Conservation (phyloP, 768 basidiomycete species). For the Agaricus bisporus region DNA sequence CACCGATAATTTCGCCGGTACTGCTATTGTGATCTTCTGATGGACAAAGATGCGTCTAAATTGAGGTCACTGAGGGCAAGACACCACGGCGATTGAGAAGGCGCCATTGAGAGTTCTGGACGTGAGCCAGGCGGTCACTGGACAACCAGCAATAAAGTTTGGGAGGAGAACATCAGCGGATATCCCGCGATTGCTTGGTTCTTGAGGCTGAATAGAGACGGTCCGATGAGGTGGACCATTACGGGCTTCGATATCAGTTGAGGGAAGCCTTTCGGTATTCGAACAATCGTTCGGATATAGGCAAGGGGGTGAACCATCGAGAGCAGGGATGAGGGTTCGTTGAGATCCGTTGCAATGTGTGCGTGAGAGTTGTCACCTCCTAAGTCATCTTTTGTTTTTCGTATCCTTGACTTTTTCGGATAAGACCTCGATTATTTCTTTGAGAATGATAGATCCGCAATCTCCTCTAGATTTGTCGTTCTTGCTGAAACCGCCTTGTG, state of each 20-base stretch:
- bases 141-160: background rate
- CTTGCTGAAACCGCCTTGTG: too few species aligned
- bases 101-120: slow-evolving; percentile 1
- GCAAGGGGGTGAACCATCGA: background rate
- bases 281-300: background rate
- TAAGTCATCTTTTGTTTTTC: background rate
- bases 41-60: slow-evolving; percentile 7
- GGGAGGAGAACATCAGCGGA: background rate
- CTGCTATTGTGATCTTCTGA: slow-evolving; percentile 13
- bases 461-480: too few species aligned
- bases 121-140: background rate
- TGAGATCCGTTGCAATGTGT: too few species aligned
- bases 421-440: background rate
- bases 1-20: slow-evolving; percentile 19
- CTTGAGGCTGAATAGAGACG: background rate
- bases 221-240: background rate
- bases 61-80: slow-evolving; percentile 2
- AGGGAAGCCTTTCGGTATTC: background rate
- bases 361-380: too few species aligned
- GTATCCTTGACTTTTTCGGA: background rate
- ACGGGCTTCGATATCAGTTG: slow-evolving; percentile 1
- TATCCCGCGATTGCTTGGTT: background rate
- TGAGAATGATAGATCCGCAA: too few species aligned
- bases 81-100: background rate
- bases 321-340: too few species aligned